These are phyloP conservation scores for Teunomyces panamensis DNA, from an alignment of 805 yeast genomes.

Conservation along the genomic window DNA sequence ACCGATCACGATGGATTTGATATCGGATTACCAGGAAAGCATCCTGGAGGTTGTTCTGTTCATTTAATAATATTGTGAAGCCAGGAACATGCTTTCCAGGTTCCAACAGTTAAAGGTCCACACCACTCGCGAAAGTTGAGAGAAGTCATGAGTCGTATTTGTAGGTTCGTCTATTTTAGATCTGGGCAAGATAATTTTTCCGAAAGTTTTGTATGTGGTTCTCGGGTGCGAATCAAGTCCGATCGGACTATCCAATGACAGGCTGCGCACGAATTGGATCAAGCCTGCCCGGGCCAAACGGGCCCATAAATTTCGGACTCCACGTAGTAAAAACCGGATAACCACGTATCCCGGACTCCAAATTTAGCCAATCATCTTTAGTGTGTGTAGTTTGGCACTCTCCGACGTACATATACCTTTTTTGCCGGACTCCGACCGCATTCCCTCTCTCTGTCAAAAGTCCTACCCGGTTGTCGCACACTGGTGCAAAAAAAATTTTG, in stretches of 20 bases:
- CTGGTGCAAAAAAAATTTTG: conserved; percentile 3
- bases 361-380: not conserved
- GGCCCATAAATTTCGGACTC: not conserved
- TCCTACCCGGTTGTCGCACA: conserved; percentile 2
- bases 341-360: not conserved
- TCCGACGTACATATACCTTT: not conserved
- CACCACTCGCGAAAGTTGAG: not conserved
- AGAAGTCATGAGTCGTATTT: not conserved
- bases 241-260: conserved; percentile 1
- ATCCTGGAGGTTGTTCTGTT: not conserved
- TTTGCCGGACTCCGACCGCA: not conserved
- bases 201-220: not conserved
- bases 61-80: not conserved
- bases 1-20: not conserved
- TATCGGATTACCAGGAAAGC: not conserved
- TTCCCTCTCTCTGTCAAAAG: conserved; percentile 2
- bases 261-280: not conserved
- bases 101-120: not conserved
- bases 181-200: not conserved
- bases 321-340: not conserved
- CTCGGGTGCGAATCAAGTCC: conserved; percentile 2
- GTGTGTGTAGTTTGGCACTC: not conserved
- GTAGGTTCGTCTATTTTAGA: not conserved
- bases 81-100: not conserved
- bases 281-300: not conserved